Conservation (phyloP, 2,329 filamentous ascomycete genomes). For the Cordyceps pruinosa region DNA sequence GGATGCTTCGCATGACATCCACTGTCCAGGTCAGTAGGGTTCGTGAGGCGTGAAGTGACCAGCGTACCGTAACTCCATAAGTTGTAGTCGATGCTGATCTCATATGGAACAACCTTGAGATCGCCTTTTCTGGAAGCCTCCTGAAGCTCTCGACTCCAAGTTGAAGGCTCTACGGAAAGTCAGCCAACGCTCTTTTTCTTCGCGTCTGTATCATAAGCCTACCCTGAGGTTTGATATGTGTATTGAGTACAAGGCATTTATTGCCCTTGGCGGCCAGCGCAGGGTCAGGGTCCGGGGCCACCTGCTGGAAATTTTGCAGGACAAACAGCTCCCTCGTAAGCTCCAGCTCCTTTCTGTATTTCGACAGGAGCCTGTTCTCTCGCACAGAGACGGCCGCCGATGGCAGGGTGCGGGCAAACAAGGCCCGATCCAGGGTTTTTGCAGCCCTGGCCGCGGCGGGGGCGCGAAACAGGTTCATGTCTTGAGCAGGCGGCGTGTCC, state of each 20-base stretch:
- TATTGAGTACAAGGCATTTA: slow-evolving; percentile 56
- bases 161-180: slow-evolving; percentile 43
- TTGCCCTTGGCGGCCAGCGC: slow-evolving; percentile 45
- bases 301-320: slow-evolving; percentile 55
- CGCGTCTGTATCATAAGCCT: neutral
- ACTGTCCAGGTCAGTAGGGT: slow-evolving; percentile 38
- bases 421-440: slow-evolving; percentile 71
- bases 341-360: slow-evolving; percentile 59
- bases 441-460: slow-evolving; percentile 69
- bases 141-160: slow-evolving; percentile 66
- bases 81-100: slow-evolving; percentile 71
- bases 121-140: slow-evolving; percentile 63
- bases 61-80: slow-evolving; percentile 74
- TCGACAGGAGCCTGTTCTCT: slow-evolving; percentile 67
- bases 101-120: slow-evolving; percentile 66
- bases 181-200: neutral
- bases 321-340: slow-evolving; percentile 59
- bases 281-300: slow-evolving; percentile 56
- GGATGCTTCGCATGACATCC: slow-evolving; percentile 74
- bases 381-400: slow-evolving; percentile 72
- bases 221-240: slow-evolving; percentile 49
- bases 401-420: slow-evolving; percentile 72
- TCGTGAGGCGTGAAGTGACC: neutral
- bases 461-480: slow-evolving; percentile 63
- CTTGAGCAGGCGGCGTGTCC: slow-evolving; percentile 18